Percentiles rank a stretch among this genome's conserved stretches.
Evolutionary conservation across 108 stramenopile species (phyloP).

Genomic region (Skeletonema tropicum): DNA sequence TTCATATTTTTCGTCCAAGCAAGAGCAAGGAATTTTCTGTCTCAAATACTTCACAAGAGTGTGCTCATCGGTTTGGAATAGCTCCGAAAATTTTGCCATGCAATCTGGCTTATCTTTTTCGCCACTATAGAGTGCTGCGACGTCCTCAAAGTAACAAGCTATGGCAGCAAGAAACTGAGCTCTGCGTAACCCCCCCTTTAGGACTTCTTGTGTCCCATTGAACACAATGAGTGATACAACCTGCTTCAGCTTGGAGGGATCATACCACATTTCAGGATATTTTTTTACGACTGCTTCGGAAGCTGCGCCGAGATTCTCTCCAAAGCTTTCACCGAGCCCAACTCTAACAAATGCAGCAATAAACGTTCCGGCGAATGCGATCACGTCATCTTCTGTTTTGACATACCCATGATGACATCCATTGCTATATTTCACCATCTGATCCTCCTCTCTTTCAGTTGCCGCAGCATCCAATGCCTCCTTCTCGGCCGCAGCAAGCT

Average conservation of each 20-base stretch:
- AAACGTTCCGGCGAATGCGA: not conserved
- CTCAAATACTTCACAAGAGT: not conserved
- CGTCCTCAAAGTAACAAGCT: not conserved
- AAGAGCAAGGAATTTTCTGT: not conserved
- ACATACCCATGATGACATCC: not conserved
- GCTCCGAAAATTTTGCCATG: not conserved
- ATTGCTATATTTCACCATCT: too few relatives aligned
- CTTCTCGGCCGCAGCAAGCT: not conserved
- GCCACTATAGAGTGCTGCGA: too few relatives aligned
- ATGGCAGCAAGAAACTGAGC: not conserved
- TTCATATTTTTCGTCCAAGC: not conserved
- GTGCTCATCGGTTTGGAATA: not conserved
- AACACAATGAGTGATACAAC: not conserved
- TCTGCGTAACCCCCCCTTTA: not conserved
- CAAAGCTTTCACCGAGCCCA: not conserved
- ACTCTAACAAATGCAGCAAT: not conserved
- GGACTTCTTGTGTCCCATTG: not conserved
- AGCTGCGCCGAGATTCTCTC: not conserved
- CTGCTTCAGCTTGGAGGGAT: not conserved
- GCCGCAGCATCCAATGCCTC: too few relatives aligned
- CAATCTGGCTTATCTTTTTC: too few relatives aligned
- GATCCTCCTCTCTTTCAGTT: too few relatives aligned
- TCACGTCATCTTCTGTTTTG: not conserved
- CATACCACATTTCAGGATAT: not conserved
- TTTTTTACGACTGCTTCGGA: not conserved